Evolutionary conservation across 306 rosid genomes (phyloP), one percentile per base, ranked within the genome.

Genomic region (Cyclanthera cordifolia): DNA sequence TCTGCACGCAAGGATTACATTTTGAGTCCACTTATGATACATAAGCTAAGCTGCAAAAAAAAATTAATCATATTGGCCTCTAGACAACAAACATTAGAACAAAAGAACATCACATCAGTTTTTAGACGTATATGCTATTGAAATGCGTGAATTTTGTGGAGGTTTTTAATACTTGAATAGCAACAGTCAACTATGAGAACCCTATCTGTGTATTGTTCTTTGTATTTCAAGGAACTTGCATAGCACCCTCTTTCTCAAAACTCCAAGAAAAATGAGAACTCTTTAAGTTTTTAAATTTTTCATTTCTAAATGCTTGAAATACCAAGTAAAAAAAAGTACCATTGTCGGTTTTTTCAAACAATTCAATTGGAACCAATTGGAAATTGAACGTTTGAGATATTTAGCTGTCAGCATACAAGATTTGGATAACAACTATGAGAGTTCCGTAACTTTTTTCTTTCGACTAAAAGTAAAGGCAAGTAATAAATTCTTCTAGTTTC

Each of bases 1-100:
- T 73, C 90, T 83, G 83, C 83, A 76, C 43, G 48, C 19, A 72
- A 72, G 41, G 49, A 21, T 53, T 13, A 70, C 39, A 70, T 34
- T 23, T 23, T 52, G 39, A 34, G 65, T 20, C 8, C 46, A 28
- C 25, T 10, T 34, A 34, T 70, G 49, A 28, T 51, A 30, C 51
- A 30, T 4, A 17, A 32, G 17, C 14, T 15, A 69, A 49, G 48
- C 53, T 24, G 9, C 25, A 5, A 69, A 4, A 23, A 4, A 23
- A 16, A 30, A 69, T 7, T 67, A 34, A 8, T 67, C 55, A 25
- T 46, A 43, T 23, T 34, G 12, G n/a, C 45, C n/a, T 58, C 16
- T 19, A 63, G 24, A 17, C 68, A 39, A 49, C 17, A 10, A 41
- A 61, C 5, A 19, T 61, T 19, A 37, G 2, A 37, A 21, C 20